These are phyloP conservation scores for Biscutella auriculata DNA, from an alignment of 441 rosid genomes.

Conservation along the genomic window DNA sequence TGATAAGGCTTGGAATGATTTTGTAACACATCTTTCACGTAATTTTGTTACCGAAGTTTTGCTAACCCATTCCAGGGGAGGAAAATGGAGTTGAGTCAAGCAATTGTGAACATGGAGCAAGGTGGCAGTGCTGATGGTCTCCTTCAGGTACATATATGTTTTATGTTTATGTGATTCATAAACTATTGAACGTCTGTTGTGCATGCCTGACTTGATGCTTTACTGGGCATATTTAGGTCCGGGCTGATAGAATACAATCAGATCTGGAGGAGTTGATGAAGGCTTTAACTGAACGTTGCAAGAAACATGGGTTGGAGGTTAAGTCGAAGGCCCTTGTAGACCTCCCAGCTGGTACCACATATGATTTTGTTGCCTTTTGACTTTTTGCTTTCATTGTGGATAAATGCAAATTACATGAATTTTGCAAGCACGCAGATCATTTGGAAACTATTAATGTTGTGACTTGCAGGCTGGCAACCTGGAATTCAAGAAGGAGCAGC, in stretches of 20 bases:
- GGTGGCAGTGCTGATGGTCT: constrained; percentile 96
- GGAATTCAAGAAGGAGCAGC: constrained; percentile 83
- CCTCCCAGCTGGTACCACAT: constrained; percentile 68
- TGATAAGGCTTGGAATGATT: neutral
- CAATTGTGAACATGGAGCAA: constrained; percentile 76
- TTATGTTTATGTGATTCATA: constrained; percentile 7
- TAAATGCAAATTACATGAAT: neutral
- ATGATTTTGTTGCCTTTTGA: neutral
- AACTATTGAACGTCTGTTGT: constrained; percentile 8
- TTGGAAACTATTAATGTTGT: constrained; percentile 21
- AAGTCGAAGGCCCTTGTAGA: constrained; percentile 70
- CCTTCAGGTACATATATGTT: constrained; percentile 57
- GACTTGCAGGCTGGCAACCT: constrained; percentile 86
- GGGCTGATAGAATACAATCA: constrained; percentile 91
- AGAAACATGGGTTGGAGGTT: constrained; percentile 73
- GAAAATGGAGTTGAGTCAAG: constrained; percentile 78
- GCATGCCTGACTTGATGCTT: constrained; percentile 15
- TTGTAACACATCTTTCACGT: neutral
- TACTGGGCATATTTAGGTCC: constrained; percentile 46
- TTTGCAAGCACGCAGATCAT: constrained; percentile 4
- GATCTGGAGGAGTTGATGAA: constrained; percentile 83
- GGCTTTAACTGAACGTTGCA: constrained; percentile 68
- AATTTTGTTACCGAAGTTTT: constrained; percentile 10
- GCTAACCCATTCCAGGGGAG: constrained; percentile 47
- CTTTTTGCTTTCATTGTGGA: neutral